Evolutionary conservation across 768 basidiomycete genomes (phyloP).

Genomic region (Rhizopogon vulgaris): DNA sequence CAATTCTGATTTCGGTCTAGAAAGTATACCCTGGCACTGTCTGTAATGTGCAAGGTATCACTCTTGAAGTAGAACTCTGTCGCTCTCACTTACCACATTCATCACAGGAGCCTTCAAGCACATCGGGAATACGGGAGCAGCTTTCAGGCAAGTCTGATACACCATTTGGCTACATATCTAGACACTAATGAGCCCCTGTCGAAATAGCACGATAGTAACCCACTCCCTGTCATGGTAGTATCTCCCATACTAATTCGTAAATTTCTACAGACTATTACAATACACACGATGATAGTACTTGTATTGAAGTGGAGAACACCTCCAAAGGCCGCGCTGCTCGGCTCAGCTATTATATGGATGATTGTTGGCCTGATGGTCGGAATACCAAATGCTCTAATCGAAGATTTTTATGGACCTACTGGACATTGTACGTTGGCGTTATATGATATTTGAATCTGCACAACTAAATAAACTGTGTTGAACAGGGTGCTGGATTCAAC

Average conservation of each 20-base stretch:
- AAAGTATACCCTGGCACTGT: slow-evolving; percentile 21
- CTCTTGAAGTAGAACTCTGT: not conserved
- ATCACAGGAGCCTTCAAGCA: slow-evolving; percentile 30
- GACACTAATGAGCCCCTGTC: slow-evolving; percentile 1
- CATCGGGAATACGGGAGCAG: slow-evolving; percentile 35
- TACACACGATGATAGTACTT: slow-evolving; percentile 34
- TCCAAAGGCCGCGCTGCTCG: slow-evolving; percentile 24
- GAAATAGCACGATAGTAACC: slow-evolving; percentile 14
- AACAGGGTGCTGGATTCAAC: slow-evolving; percentile 50
- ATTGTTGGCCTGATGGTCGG: slow-evolving; percentile 34
- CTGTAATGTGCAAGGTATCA: slow-evolving; percentile 32
- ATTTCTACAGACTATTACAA: slow-evolving; percentile 27
- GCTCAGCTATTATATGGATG: slow-evolving; percentile 32
- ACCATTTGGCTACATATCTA: not conserved
- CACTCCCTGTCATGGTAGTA: not conserved
- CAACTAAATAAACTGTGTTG: not conserved
- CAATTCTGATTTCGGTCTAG: slow-evolving; percentile 11
- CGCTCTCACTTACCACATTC: not conserved
- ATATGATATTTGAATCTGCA: not conserved
- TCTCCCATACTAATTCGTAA: not conserved
- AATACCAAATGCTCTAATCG: slow-evolving; percentile 28
- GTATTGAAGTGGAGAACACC: slow-evolving; percentile 29
- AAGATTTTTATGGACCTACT: slow-evolving; percentile 35
- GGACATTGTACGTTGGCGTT: slow-evolving; percentile 29
- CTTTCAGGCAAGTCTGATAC: slow-evolving; percentile 24